These are phyloP conservation scores for Rosa rugosa DNA, from an alignment of 306 rosid species.

Conservation along the genomic window DNA sequence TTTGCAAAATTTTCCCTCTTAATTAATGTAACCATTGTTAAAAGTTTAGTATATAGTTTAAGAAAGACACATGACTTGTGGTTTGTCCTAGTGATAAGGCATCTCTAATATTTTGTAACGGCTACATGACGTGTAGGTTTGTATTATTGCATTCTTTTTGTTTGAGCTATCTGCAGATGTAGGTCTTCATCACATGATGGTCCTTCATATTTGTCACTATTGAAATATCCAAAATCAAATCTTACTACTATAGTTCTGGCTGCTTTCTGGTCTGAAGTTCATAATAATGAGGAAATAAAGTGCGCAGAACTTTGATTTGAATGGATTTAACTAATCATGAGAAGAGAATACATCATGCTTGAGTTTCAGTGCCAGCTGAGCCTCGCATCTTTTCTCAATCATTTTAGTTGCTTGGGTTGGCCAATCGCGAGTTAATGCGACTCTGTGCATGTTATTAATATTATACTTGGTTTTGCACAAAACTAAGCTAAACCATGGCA, in stretches of 20 bases:
- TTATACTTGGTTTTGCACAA: neutral
- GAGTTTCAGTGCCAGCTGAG: constrained; percentile 6
- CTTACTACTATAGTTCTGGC: neutral
- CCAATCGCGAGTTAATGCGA: neutral
- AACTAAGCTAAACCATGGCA: neutral
- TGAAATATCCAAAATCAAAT: constrained; percentile 12
- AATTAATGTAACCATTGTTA: no score
- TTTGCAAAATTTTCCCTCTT: no score
- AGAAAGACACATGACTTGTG: neutral
- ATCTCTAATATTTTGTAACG: constrained; percentile 24
- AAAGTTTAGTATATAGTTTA: neutral
- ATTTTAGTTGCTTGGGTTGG: neutral
- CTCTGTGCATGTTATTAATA: neutral
- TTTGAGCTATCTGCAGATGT: neutral
- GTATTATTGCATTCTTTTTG: neutral
- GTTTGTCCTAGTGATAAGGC: neutral
- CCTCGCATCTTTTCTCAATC: neutral
- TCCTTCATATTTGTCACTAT: constrained; percentile 11
- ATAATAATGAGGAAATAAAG: neutral
- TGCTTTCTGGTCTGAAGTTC: neutral
- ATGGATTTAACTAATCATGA: neutral
- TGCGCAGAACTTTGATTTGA: neutral
- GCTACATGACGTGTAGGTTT: constrained; percentile 27
- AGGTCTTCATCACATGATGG: constrained; percentile 16
- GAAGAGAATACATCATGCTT: neutral